Base-by-base conservation (phyloP, 2,329 filamentous ascomycete genomes). In the Neospermospora avenae region DNA sequence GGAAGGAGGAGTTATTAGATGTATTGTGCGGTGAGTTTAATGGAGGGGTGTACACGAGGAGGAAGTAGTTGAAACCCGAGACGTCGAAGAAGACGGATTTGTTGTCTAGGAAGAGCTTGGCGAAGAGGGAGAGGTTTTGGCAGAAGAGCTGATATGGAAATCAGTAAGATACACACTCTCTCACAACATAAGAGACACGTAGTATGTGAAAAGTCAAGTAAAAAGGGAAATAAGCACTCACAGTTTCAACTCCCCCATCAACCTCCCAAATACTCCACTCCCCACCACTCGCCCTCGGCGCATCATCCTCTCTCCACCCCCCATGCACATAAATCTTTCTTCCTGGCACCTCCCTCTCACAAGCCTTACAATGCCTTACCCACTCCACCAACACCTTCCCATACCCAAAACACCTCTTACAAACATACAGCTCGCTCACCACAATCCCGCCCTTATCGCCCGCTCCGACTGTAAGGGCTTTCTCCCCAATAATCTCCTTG, bases 41-140 rank as follows among this genome's bases (percentile, higher is more conserved):
- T 80, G 80, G 67, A 18, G 83, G 78, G 37, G 62, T 58, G 71
- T 93, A 89, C 46, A 95, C 89, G 56, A 98, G 85, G 4, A 96
- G 83, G 74, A 96, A 98, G 80, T 96, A 99, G 67, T 96, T 87
- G 77, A 99, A 99, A 55, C 90, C 91, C 4, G 87, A 86, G 48
- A 97, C 93, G 71, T 99, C 95, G 78, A 96, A 99, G 77, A 97
- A 98, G 68, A 99, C 93, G 7, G 91, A 96, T 73, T 99, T 99
- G 72, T 96, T 96, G 75, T 98, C 93, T 65, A 99, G 88, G 75
- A 98, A 99, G 46, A 99, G 85, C 76, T 98, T 99, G 28, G 92
- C 93, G 74, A 98, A 97, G 48, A 99, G 86, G 10, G 91, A 97
- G 13, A 99, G 83, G 69, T 97, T 96, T 76, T 98, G 95, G 67